Evolutionary conservation across 495 filamentous ascomycete species (phyloP).

Genomic region (Podospora pseudoanserina): DNA sequence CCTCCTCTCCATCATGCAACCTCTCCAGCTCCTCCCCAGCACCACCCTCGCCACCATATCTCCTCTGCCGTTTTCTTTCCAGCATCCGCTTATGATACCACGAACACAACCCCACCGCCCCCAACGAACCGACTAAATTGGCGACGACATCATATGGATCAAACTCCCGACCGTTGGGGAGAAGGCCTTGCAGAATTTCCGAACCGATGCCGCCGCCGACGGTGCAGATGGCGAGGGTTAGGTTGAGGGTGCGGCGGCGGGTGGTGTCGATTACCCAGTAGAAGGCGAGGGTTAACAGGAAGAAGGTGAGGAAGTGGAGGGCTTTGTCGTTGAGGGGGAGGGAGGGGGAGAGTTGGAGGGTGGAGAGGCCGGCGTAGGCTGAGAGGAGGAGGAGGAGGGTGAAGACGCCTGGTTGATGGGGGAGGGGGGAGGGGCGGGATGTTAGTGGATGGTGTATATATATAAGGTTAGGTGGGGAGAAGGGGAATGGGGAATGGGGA

Average conservation of each 20-base stretch:
- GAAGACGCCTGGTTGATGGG: slow-evolving; percentile 60
- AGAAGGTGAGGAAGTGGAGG: slow-evolving; percentile 86
- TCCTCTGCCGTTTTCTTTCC: slow-evolving; percentile 74
- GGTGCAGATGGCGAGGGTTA: slow-evolving; percentile 80
- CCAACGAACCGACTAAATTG: slow-evolving; percentile 76
- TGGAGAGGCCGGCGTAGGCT: slow-evolving; percentile 71
- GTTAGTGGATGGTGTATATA: too few relatives aligned
- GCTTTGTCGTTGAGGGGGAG: slow-evolving; percentile 74
- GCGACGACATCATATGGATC: slow-evolving; percentile 83
- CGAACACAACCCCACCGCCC: slow-evolving; percentile 66
- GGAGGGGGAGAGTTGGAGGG: slow-evolving; percentile 49
- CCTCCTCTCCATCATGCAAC: slow-evolving; percentile 29
- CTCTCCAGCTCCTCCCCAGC: slow-evolving; percentile 46
- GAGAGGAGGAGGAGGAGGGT: slow-evolving; percentile 68
- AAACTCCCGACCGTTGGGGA: slow-evolving; percentile 79
- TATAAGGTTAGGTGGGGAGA: background rate
- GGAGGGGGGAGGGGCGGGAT: background rate
- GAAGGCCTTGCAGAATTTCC: slow-evolving; percentile 75
- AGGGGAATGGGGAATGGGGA: slow-evolving; percentile 9
- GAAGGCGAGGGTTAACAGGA: slow-evolving; percentile 79
- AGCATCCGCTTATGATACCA: slow-evolving; percentile 97
- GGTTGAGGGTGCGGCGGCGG: slow-evolving; percentile 74
- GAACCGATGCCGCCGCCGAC: slow-evolving; percentile 71
- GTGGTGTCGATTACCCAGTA: slow-evolving; percentile 97
- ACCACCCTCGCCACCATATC: slow-evolving; percentile 60